Base-by-base conservation (phyloP, 225 moss, liverwort and hornwort species). In the Physcomitrium patens region DNA sequence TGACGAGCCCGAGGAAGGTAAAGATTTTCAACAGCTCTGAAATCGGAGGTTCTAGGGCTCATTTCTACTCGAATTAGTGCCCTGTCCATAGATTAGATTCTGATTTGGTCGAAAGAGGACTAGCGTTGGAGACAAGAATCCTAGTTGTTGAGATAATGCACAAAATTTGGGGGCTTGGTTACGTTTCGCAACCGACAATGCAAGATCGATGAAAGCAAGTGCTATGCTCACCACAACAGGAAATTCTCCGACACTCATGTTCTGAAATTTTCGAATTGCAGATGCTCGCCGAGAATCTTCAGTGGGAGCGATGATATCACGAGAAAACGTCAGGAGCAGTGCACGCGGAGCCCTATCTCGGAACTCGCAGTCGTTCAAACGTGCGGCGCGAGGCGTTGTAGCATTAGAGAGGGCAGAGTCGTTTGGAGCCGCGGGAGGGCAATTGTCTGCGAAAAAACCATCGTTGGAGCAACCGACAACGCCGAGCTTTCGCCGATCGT, bases 291-390 rank as follows among this genome's bases (percentile, higher is more conserved):
- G 8, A 44, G 64, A 0, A 4, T 0, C 61, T 11, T 28, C 52
- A 23, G 45, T 19, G 10, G 79, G 77, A 7, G 63, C 65, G 3
- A 20, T 78, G n/a, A 61, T 50, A 10, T 26, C 78, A 15, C 48
- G 72, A 60, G 81, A 70, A 18, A 74, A 59, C 20, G 78, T 77
- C 28, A 60, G 78, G 13, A 18, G 55, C 72, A 90, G 82, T 77
- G 55, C 71, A 49, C 42, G 82, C 65, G 53, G 55, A 9, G 73
- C 77, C 7, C 79, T 92, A 2, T 80, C 81, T 1, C 76, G 72
- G 11, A 92, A 91, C 60, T 89, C 91, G 0, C 60, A 72, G 46
- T 94, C 91, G 1, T 85, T 92, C 62, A 80, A 86, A 3, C 80
- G 68, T 13, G 91, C 81, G 1, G 85, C 79, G 3, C 73, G 84